Conservation (phyloP, 345 rosid species). For the Citrus cavaleriei region DNA sequence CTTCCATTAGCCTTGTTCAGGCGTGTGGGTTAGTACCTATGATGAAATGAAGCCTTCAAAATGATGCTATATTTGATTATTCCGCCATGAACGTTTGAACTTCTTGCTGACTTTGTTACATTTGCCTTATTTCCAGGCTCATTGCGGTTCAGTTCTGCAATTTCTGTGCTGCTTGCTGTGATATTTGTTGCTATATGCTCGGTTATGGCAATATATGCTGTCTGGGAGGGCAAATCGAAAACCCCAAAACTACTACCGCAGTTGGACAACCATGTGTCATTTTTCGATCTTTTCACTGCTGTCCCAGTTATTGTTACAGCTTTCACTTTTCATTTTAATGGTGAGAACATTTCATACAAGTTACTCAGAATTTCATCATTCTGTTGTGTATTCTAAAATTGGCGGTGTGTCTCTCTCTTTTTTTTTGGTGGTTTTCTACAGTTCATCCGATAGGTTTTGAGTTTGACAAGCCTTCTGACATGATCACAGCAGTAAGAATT, state of each 20-base stretch:
- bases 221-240: constrained; percentile 59
- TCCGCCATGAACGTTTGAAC: background rate
- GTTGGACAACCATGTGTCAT: constrained; percentile 39
- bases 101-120: background rate
- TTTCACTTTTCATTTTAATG: constrained; percentile 91
- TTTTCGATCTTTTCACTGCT: constrained; percentile 80
- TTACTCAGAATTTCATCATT: background rate
- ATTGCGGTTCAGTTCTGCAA: constrained; percentile 54
- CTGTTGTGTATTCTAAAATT: background rate
- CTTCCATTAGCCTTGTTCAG: constrained; percentile 59
- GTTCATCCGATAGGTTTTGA: constrained; percentile 81
- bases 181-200: constrained; percentile 70
- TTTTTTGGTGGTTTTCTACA: constrained; percentile 21
- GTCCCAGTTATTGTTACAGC: constrained; percentile 91
- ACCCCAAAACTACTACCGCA: constrained; percentile 61
- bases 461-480: constrained; percentile 57
- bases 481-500: constrained; percentile 54
- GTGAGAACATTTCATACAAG: constrained; percentile 25
- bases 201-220: constrained; percentile 55
- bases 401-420: no score
- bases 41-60: background rate
- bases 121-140: constrained; percentile 43
- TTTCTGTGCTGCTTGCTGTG: constrained; percentile 65
- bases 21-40: constrained; percentile 51
- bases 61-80: background rate